Evolutionary conservation across 2,329 filamentous ascomycete genomes (phyloP).

Genomic region (Diaporthe eres): DNA sequence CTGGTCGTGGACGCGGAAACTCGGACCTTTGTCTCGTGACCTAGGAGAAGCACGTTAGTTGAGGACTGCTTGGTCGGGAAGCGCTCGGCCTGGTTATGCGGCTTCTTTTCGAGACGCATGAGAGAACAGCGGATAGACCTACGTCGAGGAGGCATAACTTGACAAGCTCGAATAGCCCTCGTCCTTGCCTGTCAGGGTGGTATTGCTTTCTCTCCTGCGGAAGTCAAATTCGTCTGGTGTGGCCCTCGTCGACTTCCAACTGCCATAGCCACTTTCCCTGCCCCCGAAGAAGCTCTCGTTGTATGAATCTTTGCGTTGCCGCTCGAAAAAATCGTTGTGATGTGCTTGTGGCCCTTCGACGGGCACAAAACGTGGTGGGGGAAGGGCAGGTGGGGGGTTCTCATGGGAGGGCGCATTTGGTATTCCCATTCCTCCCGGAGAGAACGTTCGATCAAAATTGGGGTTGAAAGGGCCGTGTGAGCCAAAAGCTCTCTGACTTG

Average conservation of each 20-base stretch:
- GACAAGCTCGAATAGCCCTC: conserved; percentile 55
- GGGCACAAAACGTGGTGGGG: conserved; percentile 59
- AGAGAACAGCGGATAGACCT: background rate
- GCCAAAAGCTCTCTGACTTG: conserved; percentile 35
- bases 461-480: conserved; percentile 35
- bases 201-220: conserved; percentile 50
- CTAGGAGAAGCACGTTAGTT: conserved; percentile 47
- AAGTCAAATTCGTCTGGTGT: conserved; percentile 53
- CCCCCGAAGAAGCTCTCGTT: conserved; percentile 47
- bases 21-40: conserved; percentile 59
- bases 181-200: conserved; percentile 51
- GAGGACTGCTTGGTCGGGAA: conserved; percentile 41
- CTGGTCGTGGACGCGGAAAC: conserved; percentile 65
- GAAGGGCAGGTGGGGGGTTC: conserved; percentile 60
- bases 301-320: conserved; percentile 47
- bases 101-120: background rate
- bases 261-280: conserved; percentile 58
- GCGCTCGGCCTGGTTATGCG: conserved; percentile 47
- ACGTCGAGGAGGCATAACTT: conserved; percentile 41
- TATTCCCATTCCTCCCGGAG: conserved; percentile 56
- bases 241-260: conserved; percentile 43
- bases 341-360: conserved; percentile 52
- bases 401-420: conserved; percentile 53
- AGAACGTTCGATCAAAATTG: conserved; percentile 33
- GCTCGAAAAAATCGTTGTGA: conserved; percentile 43